Conservation (phyloP, 2,329 filamentous ascomycete genomes). For the Apiospora phragmitis region DNA sequence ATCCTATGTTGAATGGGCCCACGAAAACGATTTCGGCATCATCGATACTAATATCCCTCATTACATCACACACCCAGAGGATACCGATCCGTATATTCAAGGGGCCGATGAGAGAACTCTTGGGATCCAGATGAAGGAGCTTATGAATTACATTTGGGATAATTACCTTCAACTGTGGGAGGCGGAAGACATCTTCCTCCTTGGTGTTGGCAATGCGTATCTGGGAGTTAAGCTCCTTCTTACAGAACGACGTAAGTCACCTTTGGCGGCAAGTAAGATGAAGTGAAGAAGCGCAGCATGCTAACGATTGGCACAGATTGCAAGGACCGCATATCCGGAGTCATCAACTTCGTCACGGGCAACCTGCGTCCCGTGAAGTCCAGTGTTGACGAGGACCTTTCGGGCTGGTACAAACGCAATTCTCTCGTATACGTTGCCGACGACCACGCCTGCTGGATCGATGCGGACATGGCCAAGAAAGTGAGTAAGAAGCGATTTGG, state of each 20-base stretch:
- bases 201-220: conserved; percentile 90
- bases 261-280: neutral
- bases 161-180: conserved; percentile 88
- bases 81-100: conserved; percentile 49
- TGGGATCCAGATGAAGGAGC: conserved; percentile 65
- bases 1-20: conserved; percentile 82
- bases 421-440: conserved; percentile 77
- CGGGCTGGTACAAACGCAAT: conserved; percentile 80
- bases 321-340: conserved; percentile 66
- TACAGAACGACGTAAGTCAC: conserved; percentile 65
- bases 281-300: neutral
- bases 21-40: conserved; percentile 74
- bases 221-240: conserved; percentile 80
- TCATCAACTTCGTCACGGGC: conserved; percentile 81
- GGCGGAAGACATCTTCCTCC: conserved; percentile 73
- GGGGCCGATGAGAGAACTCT: conserved; percentile 46
- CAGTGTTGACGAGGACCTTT: conserved; percentile 71
- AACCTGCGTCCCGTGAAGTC: conserved; percentile 76
- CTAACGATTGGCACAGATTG: conserved; percentile 46
- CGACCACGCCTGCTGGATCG: conserved; percentile 75
- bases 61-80: conserved; percentile 66
- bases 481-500: conserved; percentile 63
- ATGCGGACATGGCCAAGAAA: conserved; percentile 59
- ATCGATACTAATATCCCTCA: conserved; percentile 91
- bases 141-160: conserved; percentile 90